Conservation (phyloP, 208 protist species). For the Wallacemonas sp. region DNA sequence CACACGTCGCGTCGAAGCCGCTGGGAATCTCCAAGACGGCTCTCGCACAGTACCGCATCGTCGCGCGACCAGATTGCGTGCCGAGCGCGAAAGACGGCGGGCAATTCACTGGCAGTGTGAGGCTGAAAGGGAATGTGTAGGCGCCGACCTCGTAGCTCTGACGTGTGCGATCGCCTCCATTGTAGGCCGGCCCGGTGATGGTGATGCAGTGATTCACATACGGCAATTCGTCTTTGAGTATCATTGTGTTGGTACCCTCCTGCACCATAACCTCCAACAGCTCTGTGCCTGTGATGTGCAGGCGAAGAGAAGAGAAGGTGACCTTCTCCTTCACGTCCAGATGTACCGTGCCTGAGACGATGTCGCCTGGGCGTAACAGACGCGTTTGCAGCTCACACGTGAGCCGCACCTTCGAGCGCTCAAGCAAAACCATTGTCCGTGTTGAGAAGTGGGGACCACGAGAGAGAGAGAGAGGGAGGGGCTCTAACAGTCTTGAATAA, state of each 20-base stretch:
- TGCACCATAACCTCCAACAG: conserved; percentile 10
- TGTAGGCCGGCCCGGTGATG: conserved; percentile 12
- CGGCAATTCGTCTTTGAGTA: conserved; percentile 7
- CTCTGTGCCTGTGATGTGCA: conserved; percentile 10
- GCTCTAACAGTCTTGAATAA: too few relatives aligned
- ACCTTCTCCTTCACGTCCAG: conserved; percentile 19
- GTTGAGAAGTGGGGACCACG: too few relatives aligned
- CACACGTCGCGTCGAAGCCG: conserved; percentile 13
- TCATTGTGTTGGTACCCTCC: conserved; percentile 1
- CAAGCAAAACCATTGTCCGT: conserved; percentile 23
- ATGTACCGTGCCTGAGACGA: conserved; percentile 13
- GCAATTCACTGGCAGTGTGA: conserved; percentile 6
- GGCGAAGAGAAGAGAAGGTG: conserved; percentile 17
- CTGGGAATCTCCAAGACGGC: conserved; percentile 28
- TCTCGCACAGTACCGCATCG: conserved; percentile 17
- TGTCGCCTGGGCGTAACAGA: neutral
- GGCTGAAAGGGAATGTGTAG: conserved; percentile 24
- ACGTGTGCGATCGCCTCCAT: neutral
- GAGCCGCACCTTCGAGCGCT: conserved; percentile 20
- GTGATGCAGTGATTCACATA: conserved; percentile 19
- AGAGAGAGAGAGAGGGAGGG: too few relatives aligned
- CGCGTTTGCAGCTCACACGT: conserved; percentile 1
- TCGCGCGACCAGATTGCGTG: neutral
- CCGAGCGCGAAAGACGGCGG: conserved; percentile 15
- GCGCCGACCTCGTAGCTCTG: conserved; percentile 17